Evolutionary conservation across 2,329 filamentous ascomycete genomes (phyloP).

Genomic region (Diaporthe vaccinii): DNA sequence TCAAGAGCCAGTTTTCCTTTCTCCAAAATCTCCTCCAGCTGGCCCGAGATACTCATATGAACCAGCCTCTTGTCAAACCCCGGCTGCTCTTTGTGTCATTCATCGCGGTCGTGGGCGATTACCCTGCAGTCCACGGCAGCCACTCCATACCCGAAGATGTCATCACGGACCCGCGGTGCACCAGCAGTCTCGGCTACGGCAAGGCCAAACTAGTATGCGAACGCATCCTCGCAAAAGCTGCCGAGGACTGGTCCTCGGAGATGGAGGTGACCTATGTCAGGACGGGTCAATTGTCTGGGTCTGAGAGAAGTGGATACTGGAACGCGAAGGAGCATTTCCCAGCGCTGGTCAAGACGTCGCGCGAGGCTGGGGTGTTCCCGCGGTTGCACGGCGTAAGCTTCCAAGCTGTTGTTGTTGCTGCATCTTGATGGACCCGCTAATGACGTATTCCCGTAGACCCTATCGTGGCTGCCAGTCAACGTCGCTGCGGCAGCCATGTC

Average conservation of each 20-base stretch:
- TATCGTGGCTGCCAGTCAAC: constrained; percentile 10
- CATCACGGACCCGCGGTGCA: background rate
- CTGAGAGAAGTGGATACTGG: background rate
- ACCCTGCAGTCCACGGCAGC: background rate
- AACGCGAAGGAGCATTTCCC: constrained; percentile 14
- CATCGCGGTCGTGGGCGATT: background rate
- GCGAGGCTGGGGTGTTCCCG: background rate
- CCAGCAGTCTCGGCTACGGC: background rate
- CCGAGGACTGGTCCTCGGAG: background rate
- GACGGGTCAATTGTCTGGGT: background rate
- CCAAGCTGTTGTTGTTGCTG: background rate
- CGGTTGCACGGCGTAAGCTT: background rate
- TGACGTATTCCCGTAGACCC: background rate
- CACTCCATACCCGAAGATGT: background rate
- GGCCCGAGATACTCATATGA: background rate
- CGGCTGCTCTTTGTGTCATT: constrained; percentile 16
- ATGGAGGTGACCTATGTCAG: constrained; percentile 21
- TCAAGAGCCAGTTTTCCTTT: background rate
- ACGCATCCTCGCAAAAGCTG: background rate
- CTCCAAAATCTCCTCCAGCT: constrained; percentile 1
- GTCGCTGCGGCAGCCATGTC: background rate
- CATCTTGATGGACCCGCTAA: background rate
- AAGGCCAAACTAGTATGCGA: constrained; percentile 17
- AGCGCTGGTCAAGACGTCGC: background rate
- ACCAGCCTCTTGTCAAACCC: background rate